phyloP scores from a whole-genome alignment of 2,329 filamentous ascomycete species.

The Lecanicillium sp. region DNA sequence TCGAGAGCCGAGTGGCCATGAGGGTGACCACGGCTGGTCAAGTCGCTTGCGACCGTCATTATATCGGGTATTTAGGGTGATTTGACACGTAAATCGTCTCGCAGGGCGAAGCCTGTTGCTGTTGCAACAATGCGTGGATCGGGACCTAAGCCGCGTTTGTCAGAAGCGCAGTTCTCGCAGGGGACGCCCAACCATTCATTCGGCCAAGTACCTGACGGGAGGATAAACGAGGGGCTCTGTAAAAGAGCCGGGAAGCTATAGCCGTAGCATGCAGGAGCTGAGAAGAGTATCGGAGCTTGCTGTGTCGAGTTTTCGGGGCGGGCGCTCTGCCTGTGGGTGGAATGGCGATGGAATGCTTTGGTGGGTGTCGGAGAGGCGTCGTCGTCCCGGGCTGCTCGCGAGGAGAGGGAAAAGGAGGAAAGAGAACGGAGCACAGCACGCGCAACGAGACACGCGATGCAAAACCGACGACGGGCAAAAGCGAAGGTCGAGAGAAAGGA shows the following conservation, averaged over 20 bases:
- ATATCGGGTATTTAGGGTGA: slow-evolving; percentile 22
- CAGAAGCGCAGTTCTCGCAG: too few relatives aligned
- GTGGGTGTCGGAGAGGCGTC: too few relatives aligned
- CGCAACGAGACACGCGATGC: slow-evolving; percentile 8
- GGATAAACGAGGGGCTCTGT: slow-evolving; percentile 5
- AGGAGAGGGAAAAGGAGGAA: too few relatives aligned
- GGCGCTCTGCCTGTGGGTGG: not conserved
- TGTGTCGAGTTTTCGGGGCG: not conserved
- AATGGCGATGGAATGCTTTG: slow-evolving; percentile 1
- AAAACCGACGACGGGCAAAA: slow-evolving; percentile 11
- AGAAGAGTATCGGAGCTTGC: not conserved
- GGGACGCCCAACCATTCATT: not conserved
- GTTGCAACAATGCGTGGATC: not conserved
- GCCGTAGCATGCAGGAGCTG: slow-evolving; percentile 7
- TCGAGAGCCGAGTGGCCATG: slow-evolving; percentile 63
- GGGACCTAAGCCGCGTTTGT: too few relatives aligned
- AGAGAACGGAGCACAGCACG: too few relatives aligned
- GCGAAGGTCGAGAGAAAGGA: slow-evolving; percentile 23
- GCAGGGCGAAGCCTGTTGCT: not conserved
- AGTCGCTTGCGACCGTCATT: slow-evolving; percentile 74
- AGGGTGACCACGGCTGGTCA: slow-evolving; percentile 59
- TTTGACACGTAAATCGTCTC: not conserved
- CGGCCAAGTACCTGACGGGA: slow-evolving; percentile 1
- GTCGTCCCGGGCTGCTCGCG: too few relatives aligned
- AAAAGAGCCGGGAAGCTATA: slow-evolving; percentile 6